Percentiles rank a stretch among this genome's conserved stretches.
These are phyloP conservation scores for Myxozyma mucilagina DNA, from an alignment of 805 yeast species.

Conservation along the genomic window DNA sequence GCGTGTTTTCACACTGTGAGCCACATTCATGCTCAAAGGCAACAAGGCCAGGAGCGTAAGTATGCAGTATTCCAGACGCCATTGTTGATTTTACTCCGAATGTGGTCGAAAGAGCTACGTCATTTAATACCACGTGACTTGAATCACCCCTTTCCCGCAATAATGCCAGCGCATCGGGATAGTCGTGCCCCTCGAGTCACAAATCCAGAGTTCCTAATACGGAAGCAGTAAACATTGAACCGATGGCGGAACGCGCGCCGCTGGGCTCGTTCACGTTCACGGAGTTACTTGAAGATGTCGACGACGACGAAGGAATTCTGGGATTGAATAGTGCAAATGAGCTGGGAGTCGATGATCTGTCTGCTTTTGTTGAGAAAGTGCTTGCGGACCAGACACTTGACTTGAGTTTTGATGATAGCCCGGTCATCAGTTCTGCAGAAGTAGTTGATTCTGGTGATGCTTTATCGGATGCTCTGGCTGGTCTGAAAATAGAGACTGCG, in stretches of 20 bases:
- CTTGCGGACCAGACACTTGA: no score
- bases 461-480: no score
- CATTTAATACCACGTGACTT: no score
- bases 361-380: background rate
- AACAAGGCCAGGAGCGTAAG: constrained; percentile 22
- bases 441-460: background rate
- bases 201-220: background rate
- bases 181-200: background rate
- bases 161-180: background rate
- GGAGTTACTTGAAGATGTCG: constrained; percentile 12
- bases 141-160: background rate
- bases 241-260: constrained; percentile 8
- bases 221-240: background rate
- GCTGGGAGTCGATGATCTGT: background rate
- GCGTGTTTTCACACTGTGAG: constrained; percentile 47
- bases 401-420: no score
- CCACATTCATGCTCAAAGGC: constrained; percentile 23
- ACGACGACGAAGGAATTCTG: background rate
- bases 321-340: background rate
- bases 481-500: background rate
- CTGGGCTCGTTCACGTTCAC: constrained; percentile 29
- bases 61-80: constrained; percentile 20
- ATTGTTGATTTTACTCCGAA: background rate
- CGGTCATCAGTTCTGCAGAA: background rate
- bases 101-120: background rate